These are phyloP conservation scores for Gomphus sp. DNA, from an alignment of 1,284 basidiomycete genomes.

Conservation along the genomic window DNA sequence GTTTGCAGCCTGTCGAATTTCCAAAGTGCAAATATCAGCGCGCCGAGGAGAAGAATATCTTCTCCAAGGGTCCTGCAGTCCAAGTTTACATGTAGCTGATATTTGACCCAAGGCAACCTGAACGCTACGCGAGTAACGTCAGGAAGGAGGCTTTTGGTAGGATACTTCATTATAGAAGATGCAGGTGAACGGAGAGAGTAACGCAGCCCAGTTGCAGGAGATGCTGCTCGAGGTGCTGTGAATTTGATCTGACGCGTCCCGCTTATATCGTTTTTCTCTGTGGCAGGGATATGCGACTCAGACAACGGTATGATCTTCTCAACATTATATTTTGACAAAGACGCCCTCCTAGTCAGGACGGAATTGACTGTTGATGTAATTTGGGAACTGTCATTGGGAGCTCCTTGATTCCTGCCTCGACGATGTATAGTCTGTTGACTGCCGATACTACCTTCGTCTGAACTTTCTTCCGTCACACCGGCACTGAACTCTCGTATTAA, in stretches of 20 bases:
- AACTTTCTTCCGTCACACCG: conserved; percentile 21
- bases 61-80: conserved; percentile 52
- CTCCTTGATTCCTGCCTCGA: not conserved
- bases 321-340: not conserved
- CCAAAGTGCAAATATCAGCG: conserved; percentile 35
- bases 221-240: conserved; percentile 3
- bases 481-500: conserved; percentile 7
- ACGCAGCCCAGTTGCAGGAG: not conserved
- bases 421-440: conserved; percentile 4
- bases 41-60: conserved; percentile 42
- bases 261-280: conserved; percentile 1
- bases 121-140: conserved; percentile 32
- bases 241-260: conserved; percentile 10
- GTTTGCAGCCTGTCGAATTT: conserved; percentile 19
- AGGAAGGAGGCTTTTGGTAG: conserved; percentile 30
- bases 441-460: conserved; percentile 19
- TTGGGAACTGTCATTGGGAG: not conserved
- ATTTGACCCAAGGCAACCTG: conserved; percentile 30
- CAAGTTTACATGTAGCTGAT: conserved; percentile 34
- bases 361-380: not conserved
- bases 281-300: not conserved
- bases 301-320: not conserved
- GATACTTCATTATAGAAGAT: conserved; percentile 16
- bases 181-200: conserved; percentile 19
- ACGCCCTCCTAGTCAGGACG: not conserved